Conservation (phyloP, 176 grass and related monocot genomes). For the Zoysia japonica region DNA sequence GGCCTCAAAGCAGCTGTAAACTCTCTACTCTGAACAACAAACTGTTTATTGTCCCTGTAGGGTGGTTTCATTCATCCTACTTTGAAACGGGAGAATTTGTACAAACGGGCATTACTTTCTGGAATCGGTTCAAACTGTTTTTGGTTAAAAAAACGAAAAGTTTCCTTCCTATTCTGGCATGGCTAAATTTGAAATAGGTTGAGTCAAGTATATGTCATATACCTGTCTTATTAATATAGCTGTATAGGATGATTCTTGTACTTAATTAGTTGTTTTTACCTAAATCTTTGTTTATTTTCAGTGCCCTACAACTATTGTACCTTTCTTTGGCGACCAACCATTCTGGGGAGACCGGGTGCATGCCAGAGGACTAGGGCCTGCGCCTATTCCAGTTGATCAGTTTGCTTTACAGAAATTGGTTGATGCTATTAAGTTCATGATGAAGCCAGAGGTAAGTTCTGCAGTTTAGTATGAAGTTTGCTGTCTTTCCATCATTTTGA, state of each 20-base stretch:
- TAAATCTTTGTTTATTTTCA: conserved; percentile 41
- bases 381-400: conserved; percentile 82
- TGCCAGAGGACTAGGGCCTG: conserved; percentile 76
- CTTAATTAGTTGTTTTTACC: not conserved
- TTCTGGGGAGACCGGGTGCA: conserved; percentile 97
- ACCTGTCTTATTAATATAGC: not conserved
- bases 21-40: not conserved
- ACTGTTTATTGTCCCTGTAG: not conserved
- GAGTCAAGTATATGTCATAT: not conserved
- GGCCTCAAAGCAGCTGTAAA: conserved; percentile 89
- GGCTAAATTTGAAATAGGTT: not conserved
- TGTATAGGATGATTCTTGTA: too few relatives aligned
- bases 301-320: conserved; percentile 96
- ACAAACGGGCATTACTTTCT: not conserved
- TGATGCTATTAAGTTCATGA: conserved; percentile 80
- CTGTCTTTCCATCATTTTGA: not conserved
- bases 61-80: conserved; percentile 2
- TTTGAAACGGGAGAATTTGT: not conserved
- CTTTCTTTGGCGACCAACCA: conserved; percentile 95
- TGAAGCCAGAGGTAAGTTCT: conserved; percentile 55
- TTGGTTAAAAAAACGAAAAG: too few relatives aligned
- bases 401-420: conserved; percentile 78
- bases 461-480: conserved; percentile 14
- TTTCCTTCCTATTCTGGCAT: not conserved
- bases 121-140: not conserved